These are phyloP conservation scores for Eutypa lata DNA, from an alignment of 2,329 filamentous ascomycete species.

Conservation along the genomic window DNA sequence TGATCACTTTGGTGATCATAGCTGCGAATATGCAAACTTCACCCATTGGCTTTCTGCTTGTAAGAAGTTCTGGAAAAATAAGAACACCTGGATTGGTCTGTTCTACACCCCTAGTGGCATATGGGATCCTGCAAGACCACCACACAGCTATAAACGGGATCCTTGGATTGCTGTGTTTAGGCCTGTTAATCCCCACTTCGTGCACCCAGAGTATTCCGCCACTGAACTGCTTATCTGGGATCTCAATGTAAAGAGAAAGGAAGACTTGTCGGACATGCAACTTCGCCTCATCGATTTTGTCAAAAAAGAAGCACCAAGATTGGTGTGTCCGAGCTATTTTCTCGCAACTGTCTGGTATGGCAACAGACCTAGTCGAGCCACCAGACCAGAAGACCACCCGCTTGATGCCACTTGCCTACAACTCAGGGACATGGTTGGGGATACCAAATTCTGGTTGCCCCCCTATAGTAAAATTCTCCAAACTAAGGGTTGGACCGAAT, in stretches of 20 bases:
- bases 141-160: conserved; percentile 30
- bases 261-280: conserved; percentile 42
- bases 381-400: conserved; percentile 26
- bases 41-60: conserved; percentile 33
- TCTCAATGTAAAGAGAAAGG: conserved; percentile 20
- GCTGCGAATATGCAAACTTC: conserved; percentile 27
- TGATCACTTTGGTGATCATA: conserved; percentile 27
- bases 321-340: conserved; percentile 26
- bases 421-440: conserved; percentile 29
- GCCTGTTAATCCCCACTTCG: conserved; percentile 35
- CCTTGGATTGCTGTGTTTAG: conserved; percentile 53
- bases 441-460: conserved; percentile 36
- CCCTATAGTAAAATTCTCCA: conserved; percentile 24
- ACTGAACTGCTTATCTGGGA: conserved; percentile 58
- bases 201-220: conserved; percentile 20
- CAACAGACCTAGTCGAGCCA: conserved; percentile 20
- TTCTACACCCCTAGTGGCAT: conserved; percentile 47
- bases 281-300: conserved; percentile 39
- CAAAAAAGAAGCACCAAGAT: conserved; percentile 22
- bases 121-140: conserved; percentile 28
- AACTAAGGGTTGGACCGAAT: conserved; percentile 35
- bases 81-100: conserved; percentile 41
- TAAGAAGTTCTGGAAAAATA: not conserved
- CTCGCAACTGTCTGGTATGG: conserved; percentile 46
- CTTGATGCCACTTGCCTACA: conserved; percentile 42